Conservation (phyloP, 306 rosid genomes). For the Abrus pulchellus region DNA sequence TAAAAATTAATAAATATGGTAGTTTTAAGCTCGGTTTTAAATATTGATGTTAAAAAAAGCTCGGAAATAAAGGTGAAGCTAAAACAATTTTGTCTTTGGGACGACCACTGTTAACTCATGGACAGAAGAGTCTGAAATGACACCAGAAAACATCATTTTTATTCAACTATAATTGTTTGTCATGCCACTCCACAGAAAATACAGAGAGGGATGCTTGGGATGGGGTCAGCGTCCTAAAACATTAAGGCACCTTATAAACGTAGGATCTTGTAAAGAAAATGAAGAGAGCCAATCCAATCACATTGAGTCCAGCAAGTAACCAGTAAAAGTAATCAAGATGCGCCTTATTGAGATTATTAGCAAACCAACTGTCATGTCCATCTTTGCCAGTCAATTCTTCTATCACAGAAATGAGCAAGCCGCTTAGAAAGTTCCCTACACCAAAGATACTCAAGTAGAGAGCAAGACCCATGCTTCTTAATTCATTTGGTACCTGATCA, state of each 20-base stretch:
- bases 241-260: conserved; percentile 13
- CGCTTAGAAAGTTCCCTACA: conserved; percentile 71
- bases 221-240: neutral
- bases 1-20: too few species aligned
- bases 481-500: conserved; percentile 73
- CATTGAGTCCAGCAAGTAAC: conserved; percentile 62
- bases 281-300: conserved; percentile 43
- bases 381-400: conserved; percentile 47
- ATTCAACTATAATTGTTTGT: neutral
- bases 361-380: conserved; percentile 66
- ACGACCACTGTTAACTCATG: too few species aligned
- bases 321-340: conserved; percentile 84
- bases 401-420: conserved; percentile 64
- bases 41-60: too few species aligned
- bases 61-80: too few species aligned
- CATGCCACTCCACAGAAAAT: neutral
- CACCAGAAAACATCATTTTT: too few species aligned
- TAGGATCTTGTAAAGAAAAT: conserved; percentile 50
- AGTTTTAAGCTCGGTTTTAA: too few species aligned
- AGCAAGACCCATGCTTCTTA: conserved; percentile 77
- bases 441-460: conserved; percentile 72
- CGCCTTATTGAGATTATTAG: conserved; percentile 67
- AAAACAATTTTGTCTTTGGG: too few species aligned
- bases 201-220: too few species aligned
- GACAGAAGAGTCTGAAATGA: too few species aligned